Percentiles rank a stretch among this genome's conserved stretches.
Conservation (phyloP, 371 early-diverging fungal genomes). For the Rhizopus microsporus region DNA sequence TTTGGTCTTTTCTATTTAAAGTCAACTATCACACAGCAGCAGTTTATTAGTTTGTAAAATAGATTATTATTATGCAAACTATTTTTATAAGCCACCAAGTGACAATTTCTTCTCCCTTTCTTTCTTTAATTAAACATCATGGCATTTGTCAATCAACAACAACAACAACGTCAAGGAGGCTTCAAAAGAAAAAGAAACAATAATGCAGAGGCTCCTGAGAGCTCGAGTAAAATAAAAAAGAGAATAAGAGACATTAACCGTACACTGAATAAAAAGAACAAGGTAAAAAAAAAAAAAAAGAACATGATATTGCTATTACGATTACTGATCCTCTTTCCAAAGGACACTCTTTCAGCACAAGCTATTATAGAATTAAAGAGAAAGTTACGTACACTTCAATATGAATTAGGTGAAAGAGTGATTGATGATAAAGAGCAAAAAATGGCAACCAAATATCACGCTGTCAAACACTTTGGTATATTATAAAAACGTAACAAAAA, state of each 20-base stretch:
- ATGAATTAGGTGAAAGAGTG: conserved; percentile 34
- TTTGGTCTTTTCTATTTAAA: no score
- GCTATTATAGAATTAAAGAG: conserved; percentile 30
- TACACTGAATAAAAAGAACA: conserved; percentile 13
- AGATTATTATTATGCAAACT: no score
- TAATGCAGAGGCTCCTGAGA: conserved; percentile 9
- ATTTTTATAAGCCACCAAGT: no score
- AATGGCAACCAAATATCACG: conserved; percentile 35
- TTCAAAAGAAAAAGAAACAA: conserved; percentile 10
- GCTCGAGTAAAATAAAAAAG: conserved; percentile 34
- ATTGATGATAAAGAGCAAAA: conserved; percentile 38
- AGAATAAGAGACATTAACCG: conserved; percentile 37
- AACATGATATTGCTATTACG: background rate
- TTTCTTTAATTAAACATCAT: no score
- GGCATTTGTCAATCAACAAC: no score
- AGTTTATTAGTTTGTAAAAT: no score
- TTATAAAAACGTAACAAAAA: background rate
- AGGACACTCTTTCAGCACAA: conserved; percentile 24
- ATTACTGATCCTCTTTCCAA: no score
- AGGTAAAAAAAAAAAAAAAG: conserved; percentile 4
- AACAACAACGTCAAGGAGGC: background rate
- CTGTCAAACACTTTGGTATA: conserved; percentile 45
- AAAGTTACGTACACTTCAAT: conserved; percentile 33
- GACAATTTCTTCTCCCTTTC: no score
- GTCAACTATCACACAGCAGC: no score